Base-by-base conservation (phyloP, 2,329 filamentous ascomycete species). In the Lomentospora prolificans region DNA sequence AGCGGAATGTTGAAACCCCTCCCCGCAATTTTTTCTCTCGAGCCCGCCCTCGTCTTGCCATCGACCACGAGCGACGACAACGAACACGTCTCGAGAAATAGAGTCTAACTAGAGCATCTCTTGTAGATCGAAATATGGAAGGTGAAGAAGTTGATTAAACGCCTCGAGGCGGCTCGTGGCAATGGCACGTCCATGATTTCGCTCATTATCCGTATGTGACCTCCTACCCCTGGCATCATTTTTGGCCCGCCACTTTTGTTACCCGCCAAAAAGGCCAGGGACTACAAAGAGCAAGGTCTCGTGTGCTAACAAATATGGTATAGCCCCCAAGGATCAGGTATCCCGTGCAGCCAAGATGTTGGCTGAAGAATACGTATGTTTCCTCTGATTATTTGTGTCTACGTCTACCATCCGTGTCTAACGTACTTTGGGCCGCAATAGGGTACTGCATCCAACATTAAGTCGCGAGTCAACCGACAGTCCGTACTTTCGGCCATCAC, bases 101-200 rank as follows among this genome's bases (percentile, higher is more conserved):
- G 51, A 57, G 51, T 52, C 58, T 57, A 56, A 57, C 58, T 28
- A 39, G 61, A 66, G 57, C 63, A 61, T 52, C 55, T 50, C 31
- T 57, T 50, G 51, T 63, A 84, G 80, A 86, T 86, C 67, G 83
- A 86, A 75, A 86, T 86, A 77, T 91, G 87, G 89, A 96, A 99
- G 86, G 91, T 99, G 70, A 99, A 99, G 83, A 99, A 99, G 81
- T 80, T 99, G 69, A 96, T 99, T 77, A 99, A 97, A 78, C 89
- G 94, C 67, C 89, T 99, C 66, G 94, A 97, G 75, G 88, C 90
- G 60, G 95, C 95, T 64, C 84, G 95, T 71, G 94, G 94, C 71
- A 99, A 99, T 83, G 94, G 94, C 77, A 99, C 94, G 61, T 92
- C 87, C 78, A 99, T 99, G 94, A 99, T 99, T 75, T 97, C 92